A percentile compares a stretch with the other conserved stretches of the same genome.
These are phyloP conservation scores for Xylariales sp. DNA, from an alignment of 2,329 filamentous ascomycete genomes.

Conservation along the genomic window DNA sequence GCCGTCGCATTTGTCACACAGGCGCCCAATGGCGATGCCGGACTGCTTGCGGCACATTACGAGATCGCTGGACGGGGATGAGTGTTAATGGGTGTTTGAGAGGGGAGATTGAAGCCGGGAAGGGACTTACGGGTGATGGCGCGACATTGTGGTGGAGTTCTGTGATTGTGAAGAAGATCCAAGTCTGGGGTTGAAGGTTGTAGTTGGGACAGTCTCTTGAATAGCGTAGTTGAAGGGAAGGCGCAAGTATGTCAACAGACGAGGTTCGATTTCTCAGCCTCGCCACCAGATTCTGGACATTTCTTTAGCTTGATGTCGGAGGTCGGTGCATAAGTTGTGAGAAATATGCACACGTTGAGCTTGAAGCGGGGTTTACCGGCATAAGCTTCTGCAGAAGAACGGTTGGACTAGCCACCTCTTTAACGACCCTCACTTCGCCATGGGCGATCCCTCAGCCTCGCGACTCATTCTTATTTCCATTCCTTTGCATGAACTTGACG, in stretches of 20 bases:
- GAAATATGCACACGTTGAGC: neutral
- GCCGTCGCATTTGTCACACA: slow-evolving; percentile 99
- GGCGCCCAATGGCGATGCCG: slow-evolving; percentile 94
- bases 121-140: slow-evolving; percentile 76
- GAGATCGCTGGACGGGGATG: slow-evolving; percentile 61
- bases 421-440: neutral
- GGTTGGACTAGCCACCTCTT: no score
- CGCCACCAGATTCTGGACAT: slow-evolving; percentile 26
- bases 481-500: no score
- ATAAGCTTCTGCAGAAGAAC: neutral
- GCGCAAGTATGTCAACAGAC: slow-evolving; percentile 5
- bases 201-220: slow-evolving; percentile 6
- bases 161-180: neutral
- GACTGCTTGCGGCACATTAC: slow-evolving; percentile 99
- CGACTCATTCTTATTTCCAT: neutral
- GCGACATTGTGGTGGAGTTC: slow-evolving; percentile 61
- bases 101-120: slow-evolving; percentile 13
- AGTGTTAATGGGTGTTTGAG: slow-evolving; percentile 22
- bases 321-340: neutral
- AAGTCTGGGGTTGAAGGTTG: slow-evolving; percentile 1
- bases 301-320: slow-evolving; percentile 16
- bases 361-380: neutral
- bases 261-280: slow-evolving; percentile 39
- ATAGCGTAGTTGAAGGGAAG: neutral
- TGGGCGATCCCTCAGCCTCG: slow-evolving; percentile 1